These are phyloP conservation scores for Alternaria sp. DNA, from an alignment of 2,329 filamentous ascomycete species.

Conservation along the genomic window DNA sequence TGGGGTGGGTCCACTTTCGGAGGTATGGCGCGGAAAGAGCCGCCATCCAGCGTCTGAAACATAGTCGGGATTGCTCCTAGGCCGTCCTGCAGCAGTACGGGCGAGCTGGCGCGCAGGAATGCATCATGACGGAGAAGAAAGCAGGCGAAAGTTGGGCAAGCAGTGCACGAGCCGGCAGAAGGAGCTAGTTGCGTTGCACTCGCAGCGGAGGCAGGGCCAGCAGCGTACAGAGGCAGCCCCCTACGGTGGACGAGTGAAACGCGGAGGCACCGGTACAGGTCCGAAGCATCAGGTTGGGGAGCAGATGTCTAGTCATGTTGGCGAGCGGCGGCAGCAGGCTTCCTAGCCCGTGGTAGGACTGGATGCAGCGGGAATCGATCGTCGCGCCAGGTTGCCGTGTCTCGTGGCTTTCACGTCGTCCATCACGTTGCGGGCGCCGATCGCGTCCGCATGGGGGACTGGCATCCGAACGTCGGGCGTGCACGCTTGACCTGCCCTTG, in stretches of 20 bases:
- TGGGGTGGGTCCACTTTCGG: constrained; percentile 12
- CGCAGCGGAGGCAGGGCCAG: constrained; percentile 1
- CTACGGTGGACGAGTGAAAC: constrained; percentile 9
- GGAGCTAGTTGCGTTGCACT: constrained; percentile 5
- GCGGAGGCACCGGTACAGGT: constrained; percentile 4
- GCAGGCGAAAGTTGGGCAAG: not conserved
- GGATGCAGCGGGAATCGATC: constrained; percentile 11
- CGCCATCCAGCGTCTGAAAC: constrained; percentile 12
- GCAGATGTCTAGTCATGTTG: not conserved
- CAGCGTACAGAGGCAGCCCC: not conserved
- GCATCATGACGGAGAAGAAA: not conserved
- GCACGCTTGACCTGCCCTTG: constrained; percentile 9
- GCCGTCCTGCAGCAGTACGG: not conserved
- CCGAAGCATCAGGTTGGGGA: not conserved
- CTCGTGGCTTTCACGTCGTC: constrained; percentile 3
- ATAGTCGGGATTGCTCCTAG: not conserved
- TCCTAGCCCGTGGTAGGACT: not conserved
- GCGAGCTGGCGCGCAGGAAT: not conserved
- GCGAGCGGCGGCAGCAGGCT: not conserved
- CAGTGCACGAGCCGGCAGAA: constrained; percentile 11
- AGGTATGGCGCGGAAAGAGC: constrained; percentile 20
- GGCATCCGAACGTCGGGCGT: not conserved
- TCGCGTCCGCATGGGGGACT: constrained; percentile 4
- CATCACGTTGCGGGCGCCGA: constrained; percentile 2
- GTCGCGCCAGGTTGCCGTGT: constrained; percentile 8